These are phyloP conservation scores for Lodderomyces orthopsilosis DNA, from an alignment of 1,139 yeast species.

Conservation along the genomic window DNA sequence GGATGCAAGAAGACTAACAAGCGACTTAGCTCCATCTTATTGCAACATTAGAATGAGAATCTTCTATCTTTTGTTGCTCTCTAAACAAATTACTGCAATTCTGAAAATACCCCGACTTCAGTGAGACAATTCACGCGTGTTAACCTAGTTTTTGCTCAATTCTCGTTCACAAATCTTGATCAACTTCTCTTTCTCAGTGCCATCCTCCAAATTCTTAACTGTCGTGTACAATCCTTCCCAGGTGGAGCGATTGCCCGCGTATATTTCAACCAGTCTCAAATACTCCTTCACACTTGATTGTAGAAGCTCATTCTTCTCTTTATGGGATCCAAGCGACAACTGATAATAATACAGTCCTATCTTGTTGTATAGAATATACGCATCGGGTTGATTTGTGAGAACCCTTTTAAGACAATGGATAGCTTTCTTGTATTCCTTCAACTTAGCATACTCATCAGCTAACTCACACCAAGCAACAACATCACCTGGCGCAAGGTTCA, in stretches of 20 bases:
- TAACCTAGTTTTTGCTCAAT: not conserved
- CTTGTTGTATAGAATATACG: conserved; percentile 67
- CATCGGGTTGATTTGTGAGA: conserved; percentile 63
- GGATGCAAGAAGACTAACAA: too few relatives aligned
- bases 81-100: not conserved
- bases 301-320: not conserved
- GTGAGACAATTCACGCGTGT: not conserved
- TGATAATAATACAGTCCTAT: conserved; percentile 40
- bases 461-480: conserved; percentile 75
- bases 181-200: not conserved
- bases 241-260: not conserved
- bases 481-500: conserved; percentile 68
- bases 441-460: conserved; percentile 54
- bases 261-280: not conserved
- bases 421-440: conserved; percentile 69
- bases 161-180: not conserved
- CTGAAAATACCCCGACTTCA: too few relatives aligned
- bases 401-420: conserved; percentile 69
- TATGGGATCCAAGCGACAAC: not conserved
- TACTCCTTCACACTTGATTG: conserved; percentile 1
- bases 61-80: too few relatives aligned
- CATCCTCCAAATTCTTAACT: not conserved
- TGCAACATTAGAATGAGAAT: too few relatives aligned
- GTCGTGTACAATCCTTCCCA: not conserved
- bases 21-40: too few relatives aligned